These are phyloP conservation scores for Moniliella sp. DNA, from an alignment of 1,284 basidiomycete genomes.

Conservation along the genomic window DNA sequence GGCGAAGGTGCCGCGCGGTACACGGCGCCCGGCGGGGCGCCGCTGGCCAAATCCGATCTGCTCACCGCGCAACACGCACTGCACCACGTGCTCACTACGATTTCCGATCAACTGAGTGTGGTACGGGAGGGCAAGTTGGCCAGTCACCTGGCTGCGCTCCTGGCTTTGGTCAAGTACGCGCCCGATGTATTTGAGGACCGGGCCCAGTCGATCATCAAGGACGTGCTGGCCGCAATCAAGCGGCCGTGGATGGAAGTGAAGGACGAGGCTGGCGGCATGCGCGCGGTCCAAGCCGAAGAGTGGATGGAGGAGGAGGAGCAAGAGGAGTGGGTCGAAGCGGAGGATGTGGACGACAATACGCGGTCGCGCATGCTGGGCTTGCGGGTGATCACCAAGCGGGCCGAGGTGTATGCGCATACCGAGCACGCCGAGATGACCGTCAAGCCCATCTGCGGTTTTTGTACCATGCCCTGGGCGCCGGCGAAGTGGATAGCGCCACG, in stretches of 20 bases:
- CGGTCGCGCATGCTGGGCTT: constrained; percentile 11
- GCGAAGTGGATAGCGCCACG: constrained; percentile 9
- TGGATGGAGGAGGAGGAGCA: constrained; percentile 4
- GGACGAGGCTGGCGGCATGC: constrained; percentile 3
- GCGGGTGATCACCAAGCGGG: constrained; percentile 11
- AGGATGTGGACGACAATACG: constrained; percentile 7
- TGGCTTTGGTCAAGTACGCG: constrained; percentile 49
- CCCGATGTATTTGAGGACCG: constrained; percentile 54
- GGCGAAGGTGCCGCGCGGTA: constrained; percentile 27
- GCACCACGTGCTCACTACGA: too few relatives aligned
- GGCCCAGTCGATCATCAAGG: constrained; percentile 55
- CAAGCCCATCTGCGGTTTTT: too few relatives aligned
- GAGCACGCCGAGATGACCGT: not conserved
- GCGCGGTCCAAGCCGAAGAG: too few relatives aligned
- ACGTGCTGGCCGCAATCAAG: constrained; percentile 40
- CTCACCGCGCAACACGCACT: too few relatives aligned
- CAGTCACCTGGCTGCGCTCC: constrained; percentile 51
- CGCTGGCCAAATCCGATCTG: too few relatives aligned
- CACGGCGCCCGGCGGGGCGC: too few relatives aligned
- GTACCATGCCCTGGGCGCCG: constrained; percentile 9
- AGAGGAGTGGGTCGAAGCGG: constrained; percentile 15
- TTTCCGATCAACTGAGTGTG: constrained; percentile 12
- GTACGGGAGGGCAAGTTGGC: too few relatives aligned
- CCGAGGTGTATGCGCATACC: not conserved
- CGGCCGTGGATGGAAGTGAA: constrained; percentile 7